Percentiles rank a stretch among this genome's conserved stretches.
Conservation (phyloP, 169 alveolate genomes). For the Eimeria praecox region DNA sequence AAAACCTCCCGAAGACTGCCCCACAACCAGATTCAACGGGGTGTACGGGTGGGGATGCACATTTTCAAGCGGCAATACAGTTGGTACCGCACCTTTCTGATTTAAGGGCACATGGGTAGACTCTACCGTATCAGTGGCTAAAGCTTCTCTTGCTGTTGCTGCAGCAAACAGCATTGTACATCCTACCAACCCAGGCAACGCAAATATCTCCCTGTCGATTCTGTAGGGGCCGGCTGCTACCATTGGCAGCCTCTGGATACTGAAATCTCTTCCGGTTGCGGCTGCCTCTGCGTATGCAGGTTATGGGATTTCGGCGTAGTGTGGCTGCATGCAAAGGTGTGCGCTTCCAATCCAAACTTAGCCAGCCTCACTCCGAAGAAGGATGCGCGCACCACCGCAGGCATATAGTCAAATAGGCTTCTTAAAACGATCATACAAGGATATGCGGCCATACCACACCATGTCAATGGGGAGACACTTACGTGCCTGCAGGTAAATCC, state of each 20-base stretch:
- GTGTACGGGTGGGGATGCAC: background rate
- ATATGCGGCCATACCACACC: background rate
- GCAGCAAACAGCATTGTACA: background rate
- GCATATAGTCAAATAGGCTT: background rate
- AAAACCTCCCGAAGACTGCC: background rate
- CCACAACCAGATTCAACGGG: background rate
- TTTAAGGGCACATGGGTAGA: background rate
- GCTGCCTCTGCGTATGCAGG: background rate
- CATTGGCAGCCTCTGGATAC: background rate
- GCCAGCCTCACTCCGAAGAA: background rate
- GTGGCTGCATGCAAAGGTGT: background rate
- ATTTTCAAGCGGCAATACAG: background rate
- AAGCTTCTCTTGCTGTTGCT: constrained; percentile 2
- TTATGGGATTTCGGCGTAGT: background rate
- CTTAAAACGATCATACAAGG: background rate
- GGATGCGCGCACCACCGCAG: background rate
- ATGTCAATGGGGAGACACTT: background rate
- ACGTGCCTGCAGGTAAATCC: background rate
- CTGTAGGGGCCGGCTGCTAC: background rate
- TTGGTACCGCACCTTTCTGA: background rate
- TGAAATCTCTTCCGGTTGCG: background rate
- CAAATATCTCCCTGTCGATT: background rate
- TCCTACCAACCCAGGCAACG: background rate
- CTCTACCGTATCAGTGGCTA: background rate
- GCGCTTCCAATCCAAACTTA: background rate